Conservation (phyloP, 2,329 filamentous ascomycete genomes). For the Colletotrichum paranaense region DNA sequence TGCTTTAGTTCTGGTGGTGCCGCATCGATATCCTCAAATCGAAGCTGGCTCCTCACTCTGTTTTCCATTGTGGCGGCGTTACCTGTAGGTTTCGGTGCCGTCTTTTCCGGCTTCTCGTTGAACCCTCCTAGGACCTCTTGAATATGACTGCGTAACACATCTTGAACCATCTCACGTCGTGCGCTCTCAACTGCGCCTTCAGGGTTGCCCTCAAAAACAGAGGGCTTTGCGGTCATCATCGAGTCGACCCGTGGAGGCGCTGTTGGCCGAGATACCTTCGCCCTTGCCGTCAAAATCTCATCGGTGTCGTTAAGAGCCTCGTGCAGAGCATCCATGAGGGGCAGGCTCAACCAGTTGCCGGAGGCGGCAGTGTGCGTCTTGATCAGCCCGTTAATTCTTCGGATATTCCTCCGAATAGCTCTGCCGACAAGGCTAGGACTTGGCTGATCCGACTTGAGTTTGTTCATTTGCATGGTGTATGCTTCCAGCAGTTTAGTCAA, state of each 20-base stretch:
- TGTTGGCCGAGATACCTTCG: conserved; percentile 31
- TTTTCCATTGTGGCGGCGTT: conserved; percentile 18
- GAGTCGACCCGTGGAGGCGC: neutral
- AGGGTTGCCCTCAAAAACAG: neutral
- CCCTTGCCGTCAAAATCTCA: conserved; percentile 52
- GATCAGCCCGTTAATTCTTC: conserved; percentile 42
- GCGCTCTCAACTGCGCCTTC: neutral
- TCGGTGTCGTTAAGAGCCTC: conserved; percentile 55
- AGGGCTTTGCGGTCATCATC: neutral
- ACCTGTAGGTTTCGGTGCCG: neutral
- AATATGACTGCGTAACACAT: conserved; percentile 61
- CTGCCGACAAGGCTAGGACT: neutral
- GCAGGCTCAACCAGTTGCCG: conserved; percentile 44
- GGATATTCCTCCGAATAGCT: conserved; percentile 14
- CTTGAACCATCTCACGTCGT: conserved; percentile 51
- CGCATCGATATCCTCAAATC: conserved; percentile 59
- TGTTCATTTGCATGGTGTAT: conserved; percentile 46
- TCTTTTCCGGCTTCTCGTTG: conserved; percentile 45
- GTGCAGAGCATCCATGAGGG: conserved; percentile 52
- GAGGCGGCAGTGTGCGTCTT: conserved; percentile 23
- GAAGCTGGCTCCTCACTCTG: conserved; percentile 22
- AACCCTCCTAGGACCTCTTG: conserved; percentile 60
- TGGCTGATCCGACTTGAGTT: neutral
- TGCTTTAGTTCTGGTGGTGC: conserved; percentile 62
- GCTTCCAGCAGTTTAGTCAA: conserved; percentile 54